Evolutionary conservation across 352 stramenopile genomes (phyloP), one percentile per base, ranked within the genome.

Genomic region (Phytophthora pluvialis): DNA sequence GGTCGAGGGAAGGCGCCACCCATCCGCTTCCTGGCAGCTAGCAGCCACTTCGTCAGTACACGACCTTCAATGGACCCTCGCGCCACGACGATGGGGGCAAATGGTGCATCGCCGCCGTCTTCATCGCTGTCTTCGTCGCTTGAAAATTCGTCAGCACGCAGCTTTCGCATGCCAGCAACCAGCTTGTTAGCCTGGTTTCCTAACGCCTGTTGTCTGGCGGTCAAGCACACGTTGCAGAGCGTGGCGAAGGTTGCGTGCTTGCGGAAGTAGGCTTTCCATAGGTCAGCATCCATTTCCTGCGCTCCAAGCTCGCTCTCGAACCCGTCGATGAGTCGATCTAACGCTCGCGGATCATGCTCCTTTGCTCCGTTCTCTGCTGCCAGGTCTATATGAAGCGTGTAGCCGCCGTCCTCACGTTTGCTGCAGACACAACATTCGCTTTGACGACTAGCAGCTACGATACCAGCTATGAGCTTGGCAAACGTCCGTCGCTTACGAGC

Each of bases 251-350:
- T 77, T 11, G 95, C 97, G 58, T 98, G 88, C 67, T 97, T 94
- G 60, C 94, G 84, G 71, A 99, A 99, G 79, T 96, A 99, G 18
- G 97, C 94, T 79, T 98, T 98, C 97, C 97, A 99, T 4, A 98
- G 75, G 66, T 97, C 91, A 0, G 80, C 64, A 57, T 98, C 90
- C 55, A 89, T 81, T 73, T 98, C 94, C 39, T 83, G 60, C 16
- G 83, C 72, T 28, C 90, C 92, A 62, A 98, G 98, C 44, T 93
- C 80, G 11, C 28, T 68, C 53, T 94, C 85, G 50, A 93, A 94
- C 12, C 73, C 83, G 47, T 86, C 62, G 32, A 94, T 93, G 6
- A 94, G 73, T 26, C 78, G 78, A 51, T 97, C 89, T 36, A 97
- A 83, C 10, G 81, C 90, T 7, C 63, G 72, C 11, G 73, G 79